These are phyloP conservation scores for Flaveria linearis DNA, from an alignment of 129 eudicot genomes.

Conservation along the genomic window DNA sequence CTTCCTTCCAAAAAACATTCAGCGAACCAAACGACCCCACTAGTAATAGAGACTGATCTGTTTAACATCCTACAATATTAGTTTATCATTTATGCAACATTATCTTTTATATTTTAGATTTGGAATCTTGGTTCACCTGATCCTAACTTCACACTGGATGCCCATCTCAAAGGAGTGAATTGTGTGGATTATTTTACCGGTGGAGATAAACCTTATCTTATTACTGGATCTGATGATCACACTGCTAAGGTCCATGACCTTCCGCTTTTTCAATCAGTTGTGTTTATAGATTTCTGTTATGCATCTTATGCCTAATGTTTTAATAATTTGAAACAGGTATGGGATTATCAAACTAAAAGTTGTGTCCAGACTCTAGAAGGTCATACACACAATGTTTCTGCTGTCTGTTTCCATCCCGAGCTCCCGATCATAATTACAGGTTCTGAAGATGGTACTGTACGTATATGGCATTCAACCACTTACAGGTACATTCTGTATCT, in stretches of 20 bases:
- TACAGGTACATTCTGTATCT: conserved; percentile 51
- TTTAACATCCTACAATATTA: conserved; percentile 13
- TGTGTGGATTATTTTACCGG: conserved; percentile 74
- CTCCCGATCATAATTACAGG: conserved; percentile 76
- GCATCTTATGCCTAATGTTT: background rate
- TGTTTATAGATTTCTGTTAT: conserved; percentile 15
- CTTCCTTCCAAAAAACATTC: background rate
- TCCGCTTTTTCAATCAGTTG: conserved; percentile 11
- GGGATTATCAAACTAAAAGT: conserved; percentile 68
- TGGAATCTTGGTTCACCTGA: conserved; percentile 81
- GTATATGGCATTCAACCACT: conserved; percentile 95
- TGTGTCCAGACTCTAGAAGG: conserved; percentile 82
- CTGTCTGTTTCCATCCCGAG: conserved; percentile 73
- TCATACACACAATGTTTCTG: conserved; percentile 77
- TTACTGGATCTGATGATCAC: conserved; percentile 86
- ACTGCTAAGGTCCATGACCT: conserved; percentile 64
- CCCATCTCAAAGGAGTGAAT: conserved; percentile 76
- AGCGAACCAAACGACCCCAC: background rate
- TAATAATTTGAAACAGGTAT: conserved; percentile 47
- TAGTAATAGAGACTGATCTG: background rate
- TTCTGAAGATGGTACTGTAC: conserved; percentile 91
- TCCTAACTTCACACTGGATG: conserved; percentile 65
- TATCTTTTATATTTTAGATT: conserved; percentile 41
- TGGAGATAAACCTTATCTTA: conserved; percentile 66
- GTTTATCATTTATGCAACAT: conserved; percentile 7